Base-by-base conservation (phyloP, 441 rosid species). In the Erysimum cheiri region DNA sequence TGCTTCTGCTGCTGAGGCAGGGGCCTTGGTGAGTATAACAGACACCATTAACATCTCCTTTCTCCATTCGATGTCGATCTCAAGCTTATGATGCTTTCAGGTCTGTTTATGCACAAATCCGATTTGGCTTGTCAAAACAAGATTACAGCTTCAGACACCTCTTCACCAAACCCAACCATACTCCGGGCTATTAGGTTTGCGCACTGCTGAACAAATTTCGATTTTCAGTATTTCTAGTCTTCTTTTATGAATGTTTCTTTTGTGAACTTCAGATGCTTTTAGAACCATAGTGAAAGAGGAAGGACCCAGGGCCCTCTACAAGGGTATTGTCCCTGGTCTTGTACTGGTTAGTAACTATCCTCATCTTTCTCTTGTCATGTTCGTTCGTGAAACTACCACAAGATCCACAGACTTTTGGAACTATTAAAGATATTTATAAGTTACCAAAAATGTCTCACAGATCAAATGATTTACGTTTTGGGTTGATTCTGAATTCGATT, bases 1-100 rank as follows among this genome's bases (percentile, higher is more conserved):
- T 66, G 91, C 88, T 79, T 87, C 97, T 72, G 96, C 99, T 60
- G 98, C 99, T 60, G 97, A 94, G 85, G 98, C 98, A 50, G 97
- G 99, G 70, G 92, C 82, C 79, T 80, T 94, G 90, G 98, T 94
- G 32, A 81, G 91, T 77, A 50, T 41, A 5, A 31, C 53, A 43
- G 4, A 36, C 64, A 50, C 69, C 29, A n/a, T 24, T 4, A 29
- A 53, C 43, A 39, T 55, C 17, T 46, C 67, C 11, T 46, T 17
- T 37, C 41, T 67, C 48, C 31, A 3, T 52, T 17, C 4, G 4
- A 37, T 37, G 15, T 49, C 2, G 0, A 2, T 39, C 46, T 61
- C 46, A 49, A 48, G 39, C 57, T 50, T 69, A 47, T 72, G 55
- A 53, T 28, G 32, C 68, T 66, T 55, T 71, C 83, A 92, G 98